These are phyloP conservation scores for Daldinia caldariorum DNA, from an alignment of 495 filamentous ascomycete species.

Conservation along the genomic window DNA sequence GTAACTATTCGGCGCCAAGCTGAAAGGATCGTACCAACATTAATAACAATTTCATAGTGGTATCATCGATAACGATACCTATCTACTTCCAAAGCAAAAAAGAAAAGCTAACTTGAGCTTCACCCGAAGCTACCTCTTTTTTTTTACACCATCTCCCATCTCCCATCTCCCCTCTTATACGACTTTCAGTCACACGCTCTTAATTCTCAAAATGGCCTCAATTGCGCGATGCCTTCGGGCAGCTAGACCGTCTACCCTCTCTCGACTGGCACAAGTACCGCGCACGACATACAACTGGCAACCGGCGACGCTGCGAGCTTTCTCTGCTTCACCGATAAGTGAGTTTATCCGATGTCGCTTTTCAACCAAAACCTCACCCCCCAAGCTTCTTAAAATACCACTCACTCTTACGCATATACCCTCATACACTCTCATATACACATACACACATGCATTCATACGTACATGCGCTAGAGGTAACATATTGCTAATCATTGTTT, in stretches of 20 bases:
- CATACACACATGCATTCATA: too few relatives aligned
- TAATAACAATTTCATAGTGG: slow-evolving; percentile 36
- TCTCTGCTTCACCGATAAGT: slow-evolving; percentile 58
- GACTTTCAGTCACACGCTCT: neutral
- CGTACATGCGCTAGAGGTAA: neutral
- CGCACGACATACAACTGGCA: slow-evolving; percentile 46
- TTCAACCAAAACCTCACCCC: neutral
- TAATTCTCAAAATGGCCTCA: slow-evolving; percentile 54
- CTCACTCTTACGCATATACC: neutral
- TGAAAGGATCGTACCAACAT: slow-evolving; percentile 40
- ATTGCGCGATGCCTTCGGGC: slow-evolving; percentile 59
- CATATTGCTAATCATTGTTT: slow-evolving; percentile 24
- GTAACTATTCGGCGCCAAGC: slow-evolving; percentile 38
- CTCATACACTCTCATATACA: too few relatives aligned
- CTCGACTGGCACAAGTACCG: slow-evolving; percentile 51
- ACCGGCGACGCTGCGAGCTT: slow-evolving; percentile 49
- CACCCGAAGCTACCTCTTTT: slow-evolving; percentile 20
- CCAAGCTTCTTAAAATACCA: neutral
- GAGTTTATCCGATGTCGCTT: slow-evolving; percentile 50
- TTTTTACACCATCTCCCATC: slow-evolving; percentile 8
- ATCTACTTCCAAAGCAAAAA: neutral
- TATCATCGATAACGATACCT: slow-evolving; percentile 39
- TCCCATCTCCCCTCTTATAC: neutral
- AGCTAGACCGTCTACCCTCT: slow-evolving; percentile 54
- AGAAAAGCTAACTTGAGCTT: slow-evolving; percentile 5